Evolutionary conservation across 1,139 yeast genomes (phyloP), one percentile per base, ranked within the genome.

Genomic region (Sugiyamaella novakii): DNA sequence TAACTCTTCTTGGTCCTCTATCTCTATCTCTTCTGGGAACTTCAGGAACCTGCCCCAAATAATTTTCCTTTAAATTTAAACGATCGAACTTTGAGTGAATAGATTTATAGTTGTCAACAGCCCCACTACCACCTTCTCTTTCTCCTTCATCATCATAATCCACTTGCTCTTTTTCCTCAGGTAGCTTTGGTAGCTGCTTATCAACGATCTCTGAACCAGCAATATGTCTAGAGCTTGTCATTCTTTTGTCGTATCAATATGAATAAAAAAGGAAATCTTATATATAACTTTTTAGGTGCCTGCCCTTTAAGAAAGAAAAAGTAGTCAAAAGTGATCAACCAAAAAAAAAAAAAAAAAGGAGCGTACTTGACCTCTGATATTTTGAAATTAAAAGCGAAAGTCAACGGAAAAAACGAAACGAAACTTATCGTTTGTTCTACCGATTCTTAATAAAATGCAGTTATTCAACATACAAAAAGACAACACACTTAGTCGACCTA

Each of bases 41-140:
- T 29, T 39, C 43, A 29, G 43, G 43, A 19, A 39, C 43, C 43
- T 39, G 43, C 33, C 43, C 43, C 18, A 39, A 18, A 28, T 39
- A 39, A 15, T 22, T 39, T 22, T 39, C 43, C 15, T 39, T 39
- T n/a, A 39, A 17, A 30, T 39, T 39, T 12, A 39, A 29, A 28
- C n/a, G 43, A n/a, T 24, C 35, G 15, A 39, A 30, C 21, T 39
- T 39, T n/a, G 35, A 29, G 24, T 39, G 27, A 11, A 39, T 28
- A 5, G 22, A 18, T 12, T 39, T 39, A 17, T 19, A 39, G 35
- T 6, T 29, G 24, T 18, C 15, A 6, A 21, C 42, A 15, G 31
- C 11, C 12, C 19, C 18, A 12, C 25, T 15, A 29, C 36, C 28
- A 29, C 27, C 38, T 11, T 14, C 11, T 10, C 17, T n/a, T n/a